Base-by-base conservation (phyloP, 176 grass and related monocot genomes). In the Juncus inflexus region DNA sequence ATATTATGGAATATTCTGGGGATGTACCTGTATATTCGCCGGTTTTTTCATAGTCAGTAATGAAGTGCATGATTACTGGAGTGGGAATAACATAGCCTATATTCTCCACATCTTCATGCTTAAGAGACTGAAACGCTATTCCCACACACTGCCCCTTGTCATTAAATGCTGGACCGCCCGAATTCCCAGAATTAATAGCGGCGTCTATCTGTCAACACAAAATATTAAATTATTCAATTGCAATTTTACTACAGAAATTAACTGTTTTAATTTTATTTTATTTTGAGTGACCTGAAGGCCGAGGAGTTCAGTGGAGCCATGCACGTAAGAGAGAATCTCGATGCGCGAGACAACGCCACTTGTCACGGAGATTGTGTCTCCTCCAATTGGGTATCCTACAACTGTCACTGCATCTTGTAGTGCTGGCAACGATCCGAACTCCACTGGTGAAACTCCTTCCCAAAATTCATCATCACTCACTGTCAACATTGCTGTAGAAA, bases 61-160 rank as follows among this genome's bases (percentile, higher is more conserved):
- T 97, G 72, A 97, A 97, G 52, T 97, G 94, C 45, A 69, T 86
- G 50, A 97, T 97, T 38, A 97, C 94, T 57, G 94, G 94, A 47
- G 87, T 97, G 51, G 94, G 94, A 68, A 97, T 97, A 62, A 97
- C 88, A 37, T 97, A 97, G 59, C 94, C 88, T 77, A 97, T 97
- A 76, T 91, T 97, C 78, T 97, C 94, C 6, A 67, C 94, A 97
- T 97, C 94, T 79, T 97, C 92, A 43, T 97, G 92, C 49, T 97
- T 97, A 67, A 97, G 87, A 70, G 92, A 97, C 66, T 97, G 92
- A 86, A 97, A 97, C 75, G 92, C 92, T 67, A 97, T 97, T 60
- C 92, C 92, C 8, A 97, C 88, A 6, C 87, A 97, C 70, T 86
- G 69, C 2, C 88, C 92, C 72, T 86, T 83, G 45, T 97, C 88